Evolutionary conservation across 2,329 filamentous ascomycete genomes (phyloP).

Genomic region (Rugonectria rugulosa): DNA sequence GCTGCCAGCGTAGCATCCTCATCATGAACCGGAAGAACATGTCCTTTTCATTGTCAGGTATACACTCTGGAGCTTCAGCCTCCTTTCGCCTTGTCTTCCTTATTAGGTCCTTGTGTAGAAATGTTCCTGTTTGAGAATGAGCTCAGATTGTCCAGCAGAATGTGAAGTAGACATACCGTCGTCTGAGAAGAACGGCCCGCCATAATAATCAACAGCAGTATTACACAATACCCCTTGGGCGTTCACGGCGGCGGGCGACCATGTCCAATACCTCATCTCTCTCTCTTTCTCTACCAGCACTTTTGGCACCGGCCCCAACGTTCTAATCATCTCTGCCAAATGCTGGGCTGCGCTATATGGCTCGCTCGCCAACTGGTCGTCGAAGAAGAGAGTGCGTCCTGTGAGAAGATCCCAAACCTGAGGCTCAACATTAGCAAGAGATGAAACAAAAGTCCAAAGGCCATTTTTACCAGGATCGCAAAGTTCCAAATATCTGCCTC

Average conservation of each 20-base stretch:
- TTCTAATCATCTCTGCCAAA: constrained; percentile 35
- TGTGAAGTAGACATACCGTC: constrained; percentile 19
- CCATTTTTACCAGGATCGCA: constrained; percentile 31
- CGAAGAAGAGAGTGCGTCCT: constrained; percentile 29
- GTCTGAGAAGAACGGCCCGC: constrained; percentile 31
- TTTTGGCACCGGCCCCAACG: constrained; percentile 31
- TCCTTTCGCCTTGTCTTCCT: constrained; percentile 15
- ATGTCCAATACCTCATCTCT: constrained; percentile 27
- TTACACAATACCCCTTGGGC: constrained; percentile 20
- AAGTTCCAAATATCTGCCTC: constrained; percentile 33
- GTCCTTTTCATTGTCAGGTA: constrained; percentile 25
- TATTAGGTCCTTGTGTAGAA: constrained; percentile 24
- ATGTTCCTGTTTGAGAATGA: constrained; percentile 18
- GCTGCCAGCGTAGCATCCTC: constrained; percentile 36
- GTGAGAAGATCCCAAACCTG: constrained; percentile 39
- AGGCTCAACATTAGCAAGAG: background rate
- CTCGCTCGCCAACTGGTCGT: constrained; percentile 15
- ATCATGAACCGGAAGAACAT: constrained; percentile 32
- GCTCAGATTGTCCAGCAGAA: background rate
- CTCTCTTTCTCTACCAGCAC: constrained; percentile 28
- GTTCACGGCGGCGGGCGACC: constrained; percentile 25
- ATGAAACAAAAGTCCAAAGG: background rate
- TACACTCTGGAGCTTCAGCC: constrained; percentile 23
- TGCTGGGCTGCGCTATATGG: constrained; percentile 32
- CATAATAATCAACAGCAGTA: constrained; percentile 29